Evolutionary conservation across 2,329 filamentous ascomycete species (phyloP), one percentile per base, ranked within the genome.

Genomic region (Cordyceps farinosa): DNA sequence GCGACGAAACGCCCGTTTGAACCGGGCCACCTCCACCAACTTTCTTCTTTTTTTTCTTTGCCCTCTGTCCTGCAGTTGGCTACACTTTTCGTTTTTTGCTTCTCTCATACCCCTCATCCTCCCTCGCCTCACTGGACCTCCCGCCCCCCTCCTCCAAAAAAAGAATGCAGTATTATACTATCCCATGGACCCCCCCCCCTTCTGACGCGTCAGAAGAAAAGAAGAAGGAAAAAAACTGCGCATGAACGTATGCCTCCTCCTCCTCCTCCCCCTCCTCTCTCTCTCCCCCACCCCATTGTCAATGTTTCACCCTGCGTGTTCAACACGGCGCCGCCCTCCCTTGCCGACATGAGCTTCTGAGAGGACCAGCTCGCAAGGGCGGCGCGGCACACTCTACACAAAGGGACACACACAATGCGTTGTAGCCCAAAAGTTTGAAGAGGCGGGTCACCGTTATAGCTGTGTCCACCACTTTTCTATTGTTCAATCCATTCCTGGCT

Each of bases 241-340:
- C 22, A 48, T 27, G 45, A 22, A 48, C 45, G 45, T 15, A 13
- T 11, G 38, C 34, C 34, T 5, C 38, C 38, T 40, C 9, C 29
- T n/a, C 32, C n/a, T 53, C 50, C 5, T n/a, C 3, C 34, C 30
- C 13, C 22, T 15, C 34, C 29, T 38, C 5, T 9, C 15, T 40
- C 17, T 50, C 42, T 2, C 5, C 55, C 17, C 56, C 34, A 50
- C 45, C 45, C 17, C 5, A 15, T 17, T 36, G 13, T 45, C 59
- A 47, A 61, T 60, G 47, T 60, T 52, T 52, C 57, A 52, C 57
- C 57, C 47, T 52, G 57, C 57, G 57, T 52, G 57, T 52, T 60
- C 57, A 30, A 51, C 47, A 30, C 32, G 29, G 13, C 15, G 29
- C 48, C 3, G 17, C 27, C 36, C 47, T 42, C 57, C 57, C 47